A percentile compares a stretch with the other conserved stretches of the same genome.
Conservation (phyloP, 495 filamentous ascomycete species). For the Trichoderma reesei region DNA sequence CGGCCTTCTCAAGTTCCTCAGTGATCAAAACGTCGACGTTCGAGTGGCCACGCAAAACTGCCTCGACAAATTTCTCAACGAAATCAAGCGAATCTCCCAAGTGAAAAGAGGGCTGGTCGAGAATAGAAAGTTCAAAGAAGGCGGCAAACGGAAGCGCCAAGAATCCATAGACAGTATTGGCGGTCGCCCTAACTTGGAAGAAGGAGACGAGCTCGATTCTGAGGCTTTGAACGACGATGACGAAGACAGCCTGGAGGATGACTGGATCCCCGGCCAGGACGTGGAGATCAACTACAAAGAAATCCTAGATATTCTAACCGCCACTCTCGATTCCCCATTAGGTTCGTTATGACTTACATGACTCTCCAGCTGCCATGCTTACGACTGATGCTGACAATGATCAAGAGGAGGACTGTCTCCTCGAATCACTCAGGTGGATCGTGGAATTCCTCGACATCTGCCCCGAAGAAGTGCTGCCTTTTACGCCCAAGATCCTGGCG, state of each 20-base stretch:
- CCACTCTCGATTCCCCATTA: slow-evolving; percentile 74
- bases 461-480: slow-evolving; percentile 92
- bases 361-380: slow-evolving; percentile 5
- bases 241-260: slow-evolving; percentile 59
- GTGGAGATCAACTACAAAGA: slow-evolving; percentile 87
- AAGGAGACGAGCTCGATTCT: slow-evolving; percentile 47
- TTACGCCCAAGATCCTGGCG: slow-evolving; percentile 82
- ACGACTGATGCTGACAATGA: slow-evolving; percentile 16
- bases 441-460: slow-evolving; percentile 95
- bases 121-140: slow-evolving; percentile 61
- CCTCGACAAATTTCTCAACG: slow-evolving; percentile 83
- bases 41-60: slow-evolving; percentile 82
- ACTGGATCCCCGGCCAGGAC: slow-evolving; percentile 96
- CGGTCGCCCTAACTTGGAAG: slow-evolving; percentile 29
- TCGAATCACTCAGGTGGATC: slow-evolving; percentile 90
- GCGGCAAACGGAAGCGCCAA: slow-evolving; percentile 56
- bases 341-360: slow-evolving; percentile 37
- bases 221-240: slow-evolving; percentile 53
- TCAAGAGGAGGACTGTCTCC: slow-evolving; percentile 76
- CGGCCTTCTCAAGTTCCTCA: slow-evolving; percentile 85
- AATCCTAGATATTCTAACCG: slow-evolving; percentile 85
- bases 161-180: slow-evolving; percentile 55
- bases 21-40: slow-evolving; percentile 84
- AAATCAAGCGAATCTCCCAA: slow-evolving; percentile 88
- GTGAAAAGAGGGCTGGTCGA: slow-evolving; percentile 89